Base-by-base conservation (phyloP, 768 basidiomycete species). In the Ramaria sp. region DNA sequence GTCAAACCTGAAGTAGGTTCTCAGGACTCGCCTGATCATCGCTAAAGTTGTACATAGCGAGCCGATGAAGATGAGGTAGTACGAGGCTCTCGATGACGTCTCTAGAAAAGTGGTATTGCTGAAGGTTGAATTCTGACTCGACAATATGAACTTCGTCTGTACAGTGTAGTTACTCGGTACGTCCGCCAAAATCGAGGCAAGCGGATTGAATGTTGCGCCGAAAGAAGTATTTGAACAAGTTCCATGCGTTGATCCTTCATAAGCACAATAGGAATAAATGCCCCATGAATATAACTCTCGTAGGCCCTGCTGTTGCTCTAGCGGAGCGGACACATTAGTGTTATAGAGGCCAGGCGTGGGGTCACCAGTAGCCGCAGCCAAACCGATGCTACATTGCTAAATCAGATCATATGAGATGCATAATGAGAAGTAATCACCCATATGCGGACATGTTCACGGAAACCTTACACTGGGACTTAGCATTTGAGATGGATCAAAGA, bases 251-350 rank as follows among this genome's bases (percentile, higher is more conserved):
- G 69, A 66, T 58, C 80, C 76, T 60, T 83, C 70, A 61, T 82
- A 89, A 61, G 75, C 88, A 61, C 88, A 91, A 64, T 85, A 79
- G 18, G 81, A 79, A 69, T 90, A 91, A 24, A 91, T 71, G n/a
- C 88, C 88, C 59, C 84, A 90, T 56, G 79, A 70, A 69, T 91
- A 91, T 56, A 73, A 67, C 64, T 82, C 76, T 61, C 88, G 78
- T 55, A 90, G 68, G 18, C 88, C 88, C 13, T 71, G 69, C 44
- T 70, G 62, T 47, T 67, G 63, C 47, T 72, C 73, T 1, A 90
- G 77, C 3, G 86, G 81, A 41, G 76, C 73, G 32, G 78, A 78
- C 22, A 79, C 71, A 64, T 88, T 83, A 45, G 62, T 64, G n/a
- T 85, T 78, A 66, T 87, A 87, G 12, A 91, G 71, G 24, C 74